These are phyloP conservation scores for Mycena albidolilacea DNA, from an alignment of 768 basidiomycete genomes.

Conservation along the genomic window DNA sequence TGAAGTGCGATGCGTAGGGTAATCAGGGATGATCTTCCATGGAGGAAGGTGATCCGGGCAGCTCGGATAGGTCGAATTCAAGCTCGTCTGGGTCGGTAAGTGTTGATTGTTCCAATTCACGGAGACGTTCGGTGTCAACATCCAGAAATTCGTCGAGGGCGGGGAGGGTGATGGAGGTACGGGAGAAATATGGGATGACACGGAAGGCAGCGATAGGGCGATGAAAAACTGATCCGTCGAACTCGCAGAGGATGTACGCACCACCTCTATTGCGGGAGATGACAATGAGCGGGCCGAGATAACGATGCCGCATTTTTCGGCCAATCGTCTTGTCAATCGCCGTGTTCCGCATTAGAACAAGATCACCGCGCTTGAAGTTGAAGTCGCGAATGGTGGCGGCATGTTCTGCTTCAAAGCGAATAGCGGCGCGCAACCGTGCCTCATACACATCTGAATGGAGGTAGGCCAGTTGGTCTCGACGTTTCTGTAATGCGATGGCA, in stretches of 20 bases:
- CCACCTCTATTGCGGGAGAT: too few species aligned
- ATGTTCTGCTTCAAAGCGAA: too few species aligned
- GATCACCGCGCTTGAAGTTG: too few species aligned
- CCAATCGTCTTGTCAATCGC: too few species aligned
- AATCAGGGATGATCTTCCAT: neutral
- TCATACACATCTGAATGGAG: slow-evolving; percentile 2
- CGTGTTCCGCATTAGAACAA: too few species aligned
- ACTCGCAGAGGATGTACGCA: neutral
- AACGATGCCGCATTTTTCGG: too few species aligned
- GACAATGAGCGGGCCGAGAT: too few species aligned
- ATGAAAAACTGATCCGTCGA: slow-evolving; percentile 42
- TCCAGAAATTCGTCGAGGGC: slow-evolving; percentile 26
- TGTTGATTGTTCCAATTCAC: too few species aligned
- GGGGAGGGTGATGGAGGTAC: slow-evolving; percentile 16
- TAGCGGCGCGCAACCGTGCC: too few species aligned
- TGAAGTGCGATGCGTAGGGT: neutral
- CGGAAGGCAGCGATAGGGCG: slow-evolving; percentile 44
- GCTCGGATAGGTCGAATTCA: neutral
- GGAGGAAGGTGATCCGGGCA: neutral
- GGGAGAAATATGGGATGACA: slow-evolving; percentile 42
- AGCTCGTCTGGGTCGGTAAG: neutral
- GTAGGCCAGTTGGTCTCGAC: neutral
- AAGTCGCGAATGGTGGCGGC: too few species aligned
- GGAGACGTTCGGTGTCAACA: too few species aligned
- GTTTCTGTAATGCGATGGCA: neutral